Conservation (phyloP, 108 stramenopile genomes). For the Cyclotella baltica region DNA sequence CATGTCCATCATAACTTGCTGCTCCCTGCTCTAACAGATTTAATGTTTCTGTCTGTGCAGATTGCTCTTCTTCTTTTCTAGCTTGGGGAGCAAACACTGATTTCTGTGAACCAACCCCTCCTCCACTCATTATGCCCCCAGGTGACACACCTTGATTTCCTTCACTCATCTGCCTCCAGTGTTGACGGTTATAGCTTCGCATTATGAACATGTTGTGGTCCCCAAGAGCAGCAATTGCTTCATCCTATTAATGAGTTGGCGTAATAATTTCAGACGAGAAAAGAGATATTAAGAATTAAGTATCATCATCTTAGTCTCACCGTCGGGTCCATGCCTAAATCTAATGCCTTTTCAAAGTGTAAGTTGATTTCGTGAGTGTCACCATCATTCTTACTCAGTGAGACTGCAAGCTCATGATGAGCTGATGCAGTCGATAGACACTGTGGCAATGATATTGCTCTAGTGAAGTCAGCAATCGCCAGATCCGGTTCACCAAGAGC, state of each 20-base stretch:
- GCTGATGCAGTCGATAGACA: conserved; percentile 32
- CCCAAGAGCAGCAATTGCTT: conserved; percentile 53
- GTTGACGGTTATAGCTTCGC: conserved; percentile 43
- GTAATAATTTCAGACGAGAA: not conserved
- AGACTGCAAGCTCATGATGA: conserved; percentile 52
- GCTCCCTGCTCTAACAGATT: conserved; percentile 52
- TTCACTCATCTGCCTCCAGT: conserved; percentile 35
- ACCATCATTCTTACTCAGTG: conserved; percentile 27
- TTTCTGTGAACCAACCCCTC: conserved; percentile 45
- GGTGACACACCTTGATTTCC: conserved; percentile 4
- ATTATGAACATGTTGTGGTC: conserved; percentile 53
- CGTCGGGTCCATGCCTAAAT: conserved; percentile 52
- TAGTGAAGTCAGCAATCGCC: conserved; percentile 45
- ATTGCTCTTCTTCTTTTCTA: conserved; percentile 22
- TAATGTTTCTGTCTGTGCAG: conserved; percentile 44
- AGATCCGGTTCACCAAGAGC: conserved; percentile 36
- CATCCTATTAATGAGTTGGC: conserved; percentile 7
- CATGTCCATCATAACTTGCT: conserved; percentile 52
- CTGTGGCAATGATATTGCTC: conserved; percentile 44
- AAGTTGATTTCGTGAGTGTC: conserved; percentile 47
- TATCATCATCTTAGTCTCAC: not conserved
- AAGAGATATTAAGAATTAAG: not conserved
- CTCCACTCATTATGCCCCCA: conserved; percentile 53
- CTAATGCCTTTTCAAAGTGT: conserved; percentile 52
- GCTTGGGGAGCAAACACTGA: conserved; percentile 45